A percentile compares a stretch with the other conserved stretches of the same genome.
These are phyloP conservation scores for Nicotiana undulata DNA, from an alignment of 257 asterid species.

Conservation along the genomic window DNA sequence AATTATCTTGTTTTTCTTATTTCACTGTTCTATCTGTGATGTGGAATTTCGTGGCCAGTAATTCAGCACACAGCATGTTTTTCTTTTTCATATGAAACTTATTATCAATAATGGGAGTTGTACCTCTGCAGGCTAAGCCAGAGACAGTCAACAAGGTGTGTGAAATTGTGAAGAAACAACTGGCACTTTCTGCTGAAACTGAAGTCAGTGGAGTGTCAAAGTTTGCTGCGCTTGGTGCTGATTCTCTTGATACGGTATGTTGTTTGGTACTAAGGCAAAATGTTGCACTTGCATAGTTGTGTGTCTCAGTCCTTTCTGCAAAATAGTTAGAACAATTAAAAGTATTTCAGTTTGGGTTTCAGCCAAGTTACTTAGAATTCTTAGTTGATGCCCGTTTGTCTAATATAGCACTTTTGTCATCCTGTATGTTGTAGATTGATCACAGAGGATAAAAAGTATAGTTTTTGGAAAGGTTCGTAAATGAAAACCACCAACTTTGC, in stretches of 20 bases:
- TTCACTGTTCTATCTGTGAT: not conserved
- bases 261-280: not conserved
- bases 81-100: not conserved
- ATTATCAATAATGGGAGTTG: not conserved
- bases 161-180: constrained; percentile 72
- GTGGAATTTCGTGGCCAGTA: not conserved
- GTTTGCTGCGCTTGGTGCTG: constrained; percentile 82
- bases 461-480: not conserved
- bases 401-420: not conserved
- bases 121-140: constrained; percentile 66
- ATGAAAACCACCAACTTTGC: not conserved
- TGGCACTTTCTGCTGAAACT: constrained; percentile 61
- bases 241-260: constrained; percentile 91
- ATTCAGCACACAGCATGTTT: not conserved
- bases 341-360: not conserved
- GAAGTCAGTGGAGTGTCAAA: constrained; percentile 64
- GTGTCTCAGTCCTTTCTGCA: not conserved
- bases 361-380: not conserved
- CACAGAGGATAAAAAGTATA: not conserved
- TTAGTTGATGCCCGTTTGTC: not conserved
- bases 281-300: not conserved
- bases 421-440: not conserved
- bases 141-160: constrained; percentile 80
- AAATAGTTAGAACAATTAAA: not conserved
- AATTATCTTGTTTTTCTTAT: not conserved